These are phyloP conservation scores for Erysimum cheiranthoides DNA, from an alignment of 345 rosid species.

Conservation along the genomic window DNA sequence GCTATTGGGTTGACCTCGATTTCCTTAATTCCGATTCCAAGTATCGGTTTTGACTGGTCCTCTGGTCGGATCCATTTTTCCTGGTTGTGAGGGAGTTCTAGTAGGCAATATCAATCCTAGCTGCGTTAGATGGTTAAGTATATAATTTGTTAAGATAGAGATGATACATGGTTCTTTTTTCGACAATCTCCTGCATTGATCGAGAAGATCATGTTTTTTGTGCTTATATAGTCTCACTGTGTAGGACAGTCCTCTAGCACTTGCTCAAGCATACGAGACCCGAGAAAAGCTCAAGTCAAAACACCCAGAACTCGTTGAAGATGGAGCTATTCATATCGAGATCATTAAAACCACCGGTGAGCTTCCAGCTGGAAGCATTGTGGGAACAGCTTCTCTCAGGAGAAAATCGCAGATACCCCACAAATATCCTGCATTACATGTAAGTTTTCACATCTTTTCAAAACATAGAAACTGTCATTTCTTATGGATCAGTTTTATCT, in stretches of 20 bases:
- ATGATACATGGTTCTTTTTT: neutral
- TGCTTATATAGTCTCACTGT: conserved; percentile 46
- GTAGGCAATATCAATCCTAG: conserved; percentile 1
- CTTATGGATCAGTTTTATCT: conserved; percentile 17
- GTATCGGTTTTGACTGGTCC: neutral
- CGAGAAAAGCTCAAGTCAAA: conserved; percentile 71
- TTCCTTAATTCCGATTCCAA: neutral
- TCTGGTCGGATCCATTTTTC: conserved; percentile 24
- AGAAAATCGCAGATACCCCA: conserved; percentile 94
- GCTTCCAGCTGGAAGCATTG: conserved; percentile 83
- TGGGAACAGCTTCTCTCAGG: conserved; percentile 98
- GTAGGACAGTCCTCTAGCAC: conserved; percentile 89
- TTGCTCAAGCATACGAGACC: conserved; percentile 99
- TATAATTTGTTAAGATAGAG: neutral
- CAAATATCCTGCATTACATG: conserved; percentile 78
- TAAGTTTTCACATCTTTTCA: conserved; percentile 45
- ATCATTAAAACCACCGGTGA: conserved; percentile 96
- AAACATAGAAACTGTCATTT: neutral
- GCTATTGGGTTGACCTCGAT: neutral
- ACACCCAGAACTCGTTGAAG: conserved; percentile 81
- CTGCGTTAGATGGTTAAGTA: conserved; percentile 6
- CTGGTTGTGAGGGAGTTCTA: conserved; percentile 2
- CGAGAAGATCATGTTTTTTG: neutral
- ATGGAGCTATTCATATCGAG: conserved; percentile 84
- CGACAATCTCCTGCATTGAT: neutral